These are phyloP conservation scores for Vanderwaltozyma verrucispora DNA, from an alignment of 805 yeast genomes.

Conservation along the genomic window DNA sequence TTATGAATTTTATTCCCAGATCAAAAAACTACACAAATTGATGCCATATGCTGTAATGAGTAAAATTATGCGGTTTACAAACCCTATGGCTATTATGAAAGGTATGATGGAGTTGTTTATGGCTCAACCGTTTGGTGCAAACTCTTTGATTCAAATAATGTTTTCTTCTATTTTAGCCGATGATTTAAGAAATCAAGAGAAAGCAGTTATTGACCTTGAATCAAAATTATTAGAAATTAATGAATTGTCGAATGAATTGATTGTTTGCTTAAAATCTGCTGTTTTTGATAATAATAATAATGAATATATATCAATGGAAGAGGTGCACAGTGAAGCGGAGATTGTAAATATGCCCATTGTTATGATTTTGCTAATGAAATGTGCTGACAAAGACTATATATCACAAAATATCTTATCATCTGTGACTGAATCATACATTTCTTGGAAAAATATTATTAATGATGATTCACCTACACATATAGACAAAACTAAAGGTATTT, in stretches of 20 bases:
- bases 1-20: constrained; percentile 60
- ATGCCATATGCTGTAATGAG: constrained; percentile 75
- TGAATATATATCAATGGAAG: constrained; percentile 2
- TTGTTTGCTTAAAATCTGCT: constrained; percentile 24
- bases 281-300: constrained; percentile 18
- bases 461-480: background rate
- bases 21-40: constrained; percentile 58
- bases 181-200: constrained; percentile 55
- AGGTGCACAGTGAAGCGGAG: constrained; percentile 26
- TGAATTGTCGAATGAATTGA: constrained; percentile 15
- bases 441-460: constrained; percentile 17
- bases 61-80: constrained; percentile 70
- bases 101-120: constrained; percentile 71
- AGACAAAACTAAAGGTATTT: constrained; percentile 25
- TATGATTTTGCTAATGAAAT: constrained; percentile 18
- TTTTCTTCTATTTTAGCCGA: constrained; percentile 66
- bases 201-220: constrained; percentile 39
- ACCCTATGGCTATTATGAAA: constrained; percentile 78
- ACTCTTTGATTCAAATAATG: constrained; percentile 61
- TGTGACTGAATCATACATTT: constrained; percentile 22
- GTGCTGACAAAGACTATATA: constrained; percentile 11
- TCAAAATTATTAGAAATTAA: constrained; percentile 23
- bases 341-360: constrained; percentile 20
- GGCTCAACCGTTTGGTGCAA: constrained; percentile 64
- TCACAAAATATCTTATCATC: constrained; percentile 18